A percentile compares a stretch with the other conserved stretches of the same genome.
Evolutionary conservation across 1,284 basidiomycete species (phyloP).

Genomic region (Flammula alnicola): DNA sequence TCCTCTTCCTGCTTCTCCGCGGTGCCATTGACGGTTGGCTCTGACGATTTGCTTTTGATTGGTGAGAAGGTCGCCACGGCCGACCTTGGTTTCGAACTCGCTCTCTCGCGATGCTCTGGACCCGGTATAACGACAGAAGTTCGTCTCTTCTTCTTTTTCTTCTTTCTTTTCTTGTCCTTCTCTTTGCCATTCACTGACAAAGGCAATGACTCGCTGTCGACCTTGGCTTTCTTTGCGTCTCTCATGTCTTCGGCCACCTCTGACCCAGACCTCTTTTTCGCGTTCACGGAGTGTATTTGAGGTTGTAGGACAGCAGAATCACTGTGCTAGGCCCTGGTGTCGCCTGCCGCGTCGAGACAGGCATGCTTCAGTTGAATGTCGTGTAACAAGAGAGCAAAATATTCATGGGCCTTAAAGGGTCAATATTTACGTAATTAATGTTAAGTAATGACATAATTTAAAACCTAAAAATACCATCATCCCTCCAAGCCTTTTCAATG

Average conservation of each 20-base stretch:
- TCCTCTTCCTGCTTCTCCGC: slow-evolving; percentile 6
- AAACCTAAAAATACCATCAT: too few relatives aligned
- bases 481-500: too few relatives aligned
- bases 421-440: slow-evolving; percentile 2
- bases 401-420: neutral
- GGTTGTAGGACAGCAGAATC: neutral
- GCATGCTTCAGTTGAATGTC: slow-evolving; percentile 13
- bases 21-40: neutral
- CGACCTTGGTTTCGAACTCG: slow-evolving; percentile 22
- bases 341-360: slow-evolving; percentile 38
- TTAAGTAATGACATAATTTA: too few relatives aligned
- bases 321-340: slow-evolving; percentile 33
- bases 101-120: slow-evolving; percentile 11
- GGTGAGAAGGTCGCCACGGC: slow-evolving; percentile 18
- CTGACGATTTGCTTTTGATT: neutral
- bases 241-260: slow-evolving; percentile 19
- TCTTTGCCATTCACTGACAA: slow-evolving; percentile 32
- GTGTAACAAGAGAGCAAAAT: neutral
- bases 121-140: slow-evolving; percentile 36
- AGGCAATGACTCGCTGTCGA: slow-evolving; percentile 28
- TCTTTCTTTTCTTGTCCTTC: slow-evolving; percentile 37
- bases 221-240: slow-evolving; percentile 21
- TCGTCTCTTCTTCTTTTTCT: slow-evolving; percentile 46
- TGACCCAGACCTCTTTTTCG: slow-evolving; percentile 21
- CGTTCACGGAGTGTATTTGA: slow-evolving; percentile 6